Evolutionary conservation across 306 rosid species (phyloP), one percentile per base, ranked within the genome.

Genomic region (Psophocarpus tetragonolobus): DNA sequence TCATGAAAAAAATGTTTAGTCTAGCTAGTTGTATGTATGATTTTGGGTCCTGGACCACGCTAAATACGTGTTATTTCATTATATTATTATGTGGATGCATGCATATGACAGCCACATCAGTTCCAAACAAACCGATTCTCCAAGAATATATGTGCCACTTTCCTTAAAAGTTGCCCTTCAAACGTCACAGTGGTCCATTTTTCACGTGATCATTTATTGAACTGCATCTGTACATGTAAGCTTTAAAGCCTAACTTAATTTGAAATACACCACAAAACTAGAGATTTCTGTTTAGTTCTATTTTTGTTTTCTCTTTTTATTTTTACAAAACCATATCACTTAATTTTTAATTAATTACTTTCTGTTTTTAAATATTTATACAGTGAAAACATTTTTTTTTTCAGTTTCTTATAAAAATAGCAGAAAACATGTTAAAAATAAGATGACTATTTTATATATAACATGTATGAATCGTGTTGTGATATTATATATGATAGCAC

Each of bases 151-250:
- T 65, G 20, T 26, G 5, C 1, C 26, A 18, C 2, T 66, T 63
- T 33, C 73, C 33, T 23, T 21, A 38, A 48, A 63, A 36, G n/a
- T 3, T 24, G 33, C 10, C 66, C 17, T n/a, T 67, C 47, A 27
- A 17, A 39, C 38, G 74, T 67, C 58, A 53, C 27, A 38, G n/a
- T 67, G 81, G 58, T 67, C 68, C 81, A 67, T 38, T 67, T 67
- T 65, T 27, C 65, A 27, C 38, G 38, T 58, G 21, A 58, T 27
- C 4, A 27, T 58, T 21, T 58, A 12, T 58, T n/a, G 35, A 56
- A 56, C 35, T 57, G 20, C 65, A 14, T 58, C 36, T 26, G 10
- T 20, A 10, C 11, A 21, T n/a, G n/a, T n/a, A n/a, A n/a, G n/a
- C n/a, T n/a, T n/a, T n/a, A n/a, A n/a, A 21, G 6, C 71, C 18